A percentile compares a stretch with the other conserved stretches of the same genome.
phyloP scores from a whole-genome alignment of 225 moss, liverwort and hornwort species.

The Asterella californica region DNA sequence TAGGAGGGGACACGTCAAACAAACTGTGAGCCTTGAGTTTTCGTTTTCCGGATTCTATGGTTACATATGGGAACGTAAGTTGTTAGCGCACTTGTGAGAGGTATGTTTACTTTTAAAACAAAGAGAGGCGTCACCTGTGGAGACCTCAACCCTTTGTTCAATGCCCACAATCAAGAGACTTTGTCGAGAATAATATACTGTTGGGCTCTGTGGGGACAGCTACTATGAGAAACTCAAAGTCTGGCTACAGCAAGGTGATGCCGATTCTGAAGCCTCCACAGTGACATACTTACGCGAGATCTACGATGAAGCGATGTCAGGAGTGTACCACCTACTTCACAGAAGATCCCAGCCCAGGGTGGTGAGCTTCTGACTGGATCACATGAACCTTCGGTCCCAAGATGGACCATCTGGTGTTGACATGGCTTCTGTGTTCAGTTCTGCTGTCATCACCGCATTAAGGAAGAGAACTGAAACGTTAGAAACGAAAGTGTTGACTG shows the following conservation, averaged over 20 bases:
- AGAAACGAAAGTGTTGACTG: no score
- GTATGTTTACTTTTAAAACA: neutral
- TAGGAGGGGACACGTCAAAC: no score
- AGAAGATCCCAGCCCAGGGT: constrained; percentile 54
- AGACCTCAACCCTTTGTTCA: constrained; percentile 1
- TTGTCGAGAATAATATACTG: constrained; percentile 78
- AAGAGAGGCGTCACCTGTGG: neutral
- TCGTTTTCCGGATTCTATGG: neutral
- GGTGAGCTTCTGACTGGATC: constrained; percentile 74
- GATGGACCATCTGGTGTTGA: constrained; percentile 99
- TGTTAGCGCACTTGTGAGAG: neutral
- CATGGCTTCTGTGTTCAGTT: neutral
- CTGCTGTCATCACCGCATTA: no score
- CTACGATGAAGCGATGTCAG: constrained; percentile 96
- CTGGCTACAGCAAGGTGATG: constrained; percentile 99
- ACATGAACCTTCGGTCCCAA: constrained; percentile 60
- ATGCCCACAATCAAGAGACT: constrained; percentile 70
- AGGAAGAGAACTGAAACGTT: no score
- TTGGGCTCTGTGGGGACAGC: constrained; percentile 96
- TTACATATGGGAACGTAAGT: neutral
- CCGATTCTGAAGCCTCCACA: constrained; percentile 60
- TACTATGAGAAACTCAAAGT: constrained; percentile 99
- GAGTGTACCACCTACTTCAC: constrained; percentile 76
- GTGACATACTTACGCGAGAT: constrained; percentile 83
- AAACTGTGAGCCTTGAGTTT: neutral